These are phyloP conservation scores for Neocatenulostroma microsporum DNA, from an alignment of 2,329 filamentous ascomycete genomes.

Conservation along the genomic window DNA sequence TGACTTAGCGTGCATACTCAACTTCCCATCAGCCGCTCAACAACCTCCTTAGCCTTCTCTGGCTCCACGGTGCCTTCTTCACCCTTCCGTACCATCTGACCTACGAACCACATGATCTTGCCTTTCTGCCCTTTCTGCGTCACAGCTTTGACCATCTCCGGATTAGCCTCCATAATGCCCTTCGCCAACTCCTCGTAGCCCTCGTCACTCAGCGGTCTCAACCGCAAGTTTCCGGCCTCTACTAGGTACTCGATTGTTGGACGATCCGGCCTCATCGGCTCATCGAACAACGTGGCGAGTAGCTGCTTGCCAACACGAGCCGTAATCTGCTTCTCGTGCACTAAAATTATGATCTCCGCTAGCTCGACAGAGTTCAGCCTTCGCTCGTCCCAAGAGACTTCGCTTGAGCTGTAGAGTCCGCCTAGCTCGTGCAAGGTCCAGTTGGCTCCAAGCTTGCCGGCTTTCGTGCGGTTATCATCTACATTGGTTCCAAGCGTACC, in stretches of 20 bases:
- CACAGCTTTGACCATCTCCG: slow-evolving; percentile 53
- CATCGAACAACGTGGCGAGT: slow-evolving; percentile 46
- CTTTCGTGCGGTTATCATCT: slow-evolving; percentile 20
- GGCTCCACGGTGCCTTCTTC: slow-evolving; percentile 57
- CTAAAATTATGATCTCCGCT: slow-evolving; percentile 36
- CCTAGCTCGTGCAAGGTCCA: slow-evolving; percentile 51
- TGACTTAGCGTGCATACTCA: no score
- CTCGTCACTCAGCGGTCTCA: slow-evolving; percentile 47
- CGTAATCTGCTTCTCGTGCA: slow-evolving; percentile 40
- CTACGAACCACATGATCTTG: slow-evolving; percentile 62
- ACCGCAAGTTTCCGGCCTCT: slow-evolving; percentile 47
- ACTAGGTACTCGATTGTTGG: slow-evolving; percentile 47
- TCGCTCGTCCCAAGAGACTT: slow-evolving; percentile 34
- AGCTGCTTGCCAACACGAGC: slow-evolving; percentile 54
- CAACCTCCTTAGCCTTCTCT: slow-evolving; percentile 47
- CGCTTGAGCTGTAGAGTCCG: slow-evolving; percentile 34
- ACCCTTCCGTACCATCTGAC: slow-evolving; percentile 58
- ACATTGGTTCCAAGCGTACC: background rate
- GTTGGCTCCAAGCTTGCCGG: slow-evolving; percentile 50
- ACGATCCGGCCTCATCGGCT: slow-evolving; percentile 9
- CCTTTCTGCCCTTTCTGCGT: slow-evolving; percentile 51
- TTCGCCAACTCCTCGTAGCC: slow-evolving; percentile 51
- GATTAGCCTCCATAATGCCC: slow-evolving; percentile 47
- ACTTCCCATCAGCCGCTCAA: slow-evolving; percentile 33
- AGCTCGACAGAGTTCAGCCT: slow-evolving; percentile 35